These are phyloP conservation scores for Trypanosoma brucei DNA, from an alignment of 208 protist genomes.

Conservation along the genomic window DNA sequence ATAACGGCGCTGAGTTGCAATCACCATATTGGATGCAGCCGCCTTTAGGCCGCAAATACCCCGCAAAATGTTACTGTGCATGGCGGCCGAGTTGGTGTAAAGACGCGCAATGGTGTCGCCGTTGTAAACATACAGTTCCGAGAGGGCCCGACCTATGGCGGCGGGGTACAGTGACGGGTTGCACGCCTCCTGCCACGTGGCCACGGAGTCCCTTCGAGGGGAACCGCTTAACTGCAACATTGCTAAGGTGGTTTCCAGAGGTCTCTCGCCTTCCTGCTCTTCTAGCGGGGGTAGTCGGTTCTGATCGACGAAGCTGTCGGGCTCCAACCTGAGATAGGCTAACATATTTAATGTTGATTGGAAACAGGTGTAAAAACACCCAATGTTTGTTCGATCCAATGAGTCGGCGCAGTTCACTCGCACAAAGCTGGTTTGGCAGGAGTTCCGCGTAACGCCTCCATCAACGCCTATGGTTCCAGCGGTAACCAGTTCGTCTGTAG, in stretches of 20 bases:
- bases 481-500: constrained; percentile 55
- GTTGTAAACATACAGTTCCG: constrained; percentile 77
- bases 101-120: constrained; percentile 88
- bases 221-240: constrained; percentile 8
- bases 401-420: constrained; percentile 93
- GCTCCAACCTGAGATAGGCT: constrained; percentile 50
- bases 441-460: constrained; percentile 40
- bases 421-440: constrained; percentile 75
- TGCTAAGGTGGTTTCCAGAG: constrained; percentile 36
- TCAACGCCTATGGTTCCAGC: constrained; percentile 50
- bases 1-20: constrained; percentile 74
- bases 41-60: constrained; percentile 60
- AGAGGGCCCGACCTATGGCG: constrained; percentile 44
- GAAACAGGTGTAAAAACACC: constrained; percentile 87
- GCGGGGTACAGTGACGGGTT: constrained; percentile 48
- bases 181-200: constrained; percentile 64
- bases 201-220: constrained; percentile 30
- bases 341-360: constrained; percentile 81
- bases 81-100: constrained; percentile 91
- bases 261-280: constrained; percentile 33
- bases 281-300: constrained; percentile 43
- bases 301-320: constrained; percentile 43
- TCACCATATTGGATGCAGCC: constrained; percentile 73
- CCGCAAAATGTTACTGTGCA: constrained; percentile 89
- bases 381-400: constrained; percentile 93